These are phyloP conservation scores for Dacryopinax primogenitus DNA, from an alignment of 768 basidiomycete species.

Conservation along the genomic window DNA sequence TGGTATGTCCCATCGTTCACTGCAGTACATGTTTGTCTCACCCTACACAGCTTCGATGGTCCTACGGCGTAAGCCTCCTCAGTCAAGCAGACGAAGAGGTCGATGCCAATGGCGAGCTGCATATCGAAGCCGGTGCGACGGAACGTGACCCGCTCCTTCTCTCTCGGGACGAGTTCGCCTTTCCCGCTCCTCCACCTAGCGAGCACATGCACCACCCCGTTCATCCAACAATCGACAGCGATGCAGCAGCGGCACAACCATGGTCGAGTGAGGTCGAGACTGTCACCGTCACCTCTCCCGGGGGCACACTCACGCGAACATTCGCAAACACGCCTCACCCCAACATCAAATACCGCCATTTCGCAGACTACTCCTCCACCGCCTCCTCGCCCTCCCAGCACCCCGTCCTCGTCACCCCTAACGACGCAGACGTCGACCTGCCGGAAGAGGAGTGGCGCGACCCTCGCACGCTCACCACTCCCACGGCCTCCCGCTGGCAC, in stretches of 20 bases:
- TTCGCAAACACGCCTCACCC: background rate
- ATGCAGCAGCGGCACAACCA: too few relatives aligned
- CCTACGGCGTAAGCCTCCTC: constrained; percentile 75
- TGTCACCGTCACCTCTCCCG: constrained; percentile 10
- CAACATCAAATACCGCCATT: constrained; percentile 4
- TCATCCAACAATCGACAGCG: constrained; percentile 9
- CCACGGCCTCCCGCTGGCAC: constrained; percentile 15
- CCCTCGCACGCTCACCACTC: background rate
- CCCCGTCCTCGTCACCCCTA: background rate
- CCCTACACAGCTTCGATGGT: constrained; percentile 65
- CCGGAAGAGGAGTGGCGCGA: constrained; percentile 17
- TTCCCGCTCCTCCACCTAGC: constrained; percentile 8
- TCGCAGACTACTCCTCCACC: background rate
- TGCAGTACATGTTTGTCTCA: background rate
- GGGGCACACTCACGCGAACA: background rate
- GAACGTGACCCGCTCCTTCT: constrained; percentile 6
- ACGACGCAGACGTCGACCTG: background rate
- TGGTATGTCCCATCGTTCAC: constrained; percentile 35
- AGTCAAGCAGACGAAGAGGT: constrained; percentile 51
- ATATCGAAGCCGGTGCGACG: constrained; percentile 7
- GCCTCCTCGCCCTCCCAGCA: background rate
- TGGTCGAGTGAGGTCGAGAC: background rate
- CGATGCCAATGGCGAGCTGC: constrained; percentile 14
- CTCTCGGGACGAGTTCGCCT: constrained; percentile 12
- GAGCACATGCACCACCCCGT: constrained; percentile 1